Evolutionary conservation across 23 red algal genomes (phyloP), one percentile per base, ranked within the genome.

Genomic region (Agarophyton chilense): DNA sequence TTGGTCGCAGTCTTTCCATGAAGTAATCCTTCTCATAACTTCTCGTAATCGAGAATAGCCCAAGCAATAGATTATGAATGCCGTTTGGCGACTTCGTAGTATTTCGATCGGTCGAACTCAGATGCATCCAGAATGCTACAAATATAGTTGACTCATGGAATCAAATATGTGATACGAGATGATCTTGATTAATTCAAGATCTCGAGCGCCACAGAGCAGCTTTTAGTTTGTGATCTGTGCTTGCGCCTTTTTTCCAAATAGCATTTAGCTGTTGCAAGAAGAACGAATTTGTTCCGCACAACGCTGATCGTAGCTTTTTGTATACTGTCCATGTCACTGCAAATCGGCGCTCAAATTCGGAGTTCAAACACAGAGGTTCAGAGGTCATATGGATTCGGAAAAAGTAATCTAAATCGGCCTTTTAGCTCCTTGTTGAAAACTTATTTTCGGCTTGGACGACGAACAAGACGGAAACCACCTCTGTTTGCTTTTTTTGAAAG

Each of bases 61-160:
- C n/a, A n/a, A n/a, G n/a, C n/a, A n/a, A n/a, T n/a, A n/a, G n/a
- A n/a, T n/a, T n/a, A n/a, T n/a, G n/a, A n/a, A n/a, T n/a, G n/a
- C n/a, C n/a, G n/a, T n/a, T n/a, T n/a, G n/a, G n/a, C n/a, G n/a
- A n/a, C n/a, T n/a, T n/a, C n/a, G n/a, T n/a, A n/a, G n/a, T n/a
- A n/a, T n/a, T n/a, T n/a, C n/a, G n/a, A n/a, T n/a, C n/a, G n/a
- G n/a, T n/a, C n/a, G n/a, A n/a, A n/a, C n/a, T n/a, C n/a, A n/a
- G n/a, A n/a, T n/a, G n/a, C n/a, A n/a, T n/a, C n/a, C n/a, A n/a
- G n/a, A n/a, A n/a, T n/a, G n/a, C n/a, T n/a, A n/a, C n/a, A n/a
- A n/a, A n/a, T n/a, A n/a, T n/a, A n/a, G n/a, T n/a, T n/a, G 52
- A 81, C 28, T 81, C 77, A 25, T 45, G 26, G 25, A 81, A 39